phyloP scores from a whole-genome alignment of 257 asterid genomes.

The Agastache rugosa region DNA sequence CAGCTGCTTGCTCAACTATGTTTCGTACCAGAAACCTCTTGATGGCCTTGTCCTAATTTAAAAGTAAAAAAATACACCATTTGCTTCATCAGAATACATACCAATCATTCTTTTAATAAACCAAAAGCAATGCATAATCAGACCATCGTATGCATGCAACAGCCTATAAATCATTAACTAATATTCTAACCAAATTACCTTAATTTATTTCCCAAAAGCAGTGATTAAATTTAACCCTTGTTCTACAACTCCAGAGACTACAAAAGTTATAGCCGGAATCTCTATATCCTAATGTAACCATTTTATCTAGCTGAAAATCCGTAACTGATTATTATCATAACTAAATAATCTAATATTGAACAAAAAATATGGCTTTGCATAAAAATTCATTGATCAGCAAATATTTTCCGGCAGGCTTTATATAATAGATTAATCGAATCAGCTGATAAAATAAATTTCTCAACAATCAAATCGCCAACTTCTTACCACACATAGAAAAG shows the following conservation, averaged over 20 bases:
- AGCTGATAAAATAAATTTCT: not conserved
- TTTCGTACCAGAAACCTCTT: constrained; percentile 89
- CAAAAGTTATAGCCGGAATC: not conserved
- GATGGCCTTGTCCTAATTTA: constrained; percentile 78
- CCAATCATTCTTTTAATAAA: no score
- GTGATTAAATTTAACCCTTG: not conserved
- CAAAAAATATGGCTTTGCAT: not conserved
- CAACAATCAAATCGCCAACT: not conserved
- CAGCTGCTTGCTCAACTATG: constrained; percentile 96
- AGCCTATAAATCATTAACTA: not conserved
- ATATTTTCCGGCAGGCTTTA: not conserved
- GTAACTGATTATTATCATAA: not conserved
- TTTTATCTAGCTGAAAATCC: constrained; percentile 9
- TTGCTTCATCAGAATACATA: not conserved
- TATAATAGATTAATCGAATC: not conserved
- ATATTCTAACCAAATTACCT: not conserved
- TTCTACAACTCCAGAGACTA: not conserved
- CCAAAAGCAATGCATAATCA: not conserved
- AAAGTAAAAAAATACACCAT: not conserved
- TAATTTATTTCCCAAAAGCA: not conserved
- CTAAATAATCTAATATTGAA: not conserved
- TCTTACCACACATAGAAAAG: not conserved
- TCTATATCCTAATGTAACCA: not conserved
- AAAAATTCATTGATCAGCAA: not conserved
- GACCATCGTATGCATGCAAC: not conserved